A percentile compares a stretch with the other conserved stretches of the same genome.
Evolutionary conservation across 1,139 yeast species (phyloP).

Genomic region (Lodderomyces parapsilosis): DNA sequence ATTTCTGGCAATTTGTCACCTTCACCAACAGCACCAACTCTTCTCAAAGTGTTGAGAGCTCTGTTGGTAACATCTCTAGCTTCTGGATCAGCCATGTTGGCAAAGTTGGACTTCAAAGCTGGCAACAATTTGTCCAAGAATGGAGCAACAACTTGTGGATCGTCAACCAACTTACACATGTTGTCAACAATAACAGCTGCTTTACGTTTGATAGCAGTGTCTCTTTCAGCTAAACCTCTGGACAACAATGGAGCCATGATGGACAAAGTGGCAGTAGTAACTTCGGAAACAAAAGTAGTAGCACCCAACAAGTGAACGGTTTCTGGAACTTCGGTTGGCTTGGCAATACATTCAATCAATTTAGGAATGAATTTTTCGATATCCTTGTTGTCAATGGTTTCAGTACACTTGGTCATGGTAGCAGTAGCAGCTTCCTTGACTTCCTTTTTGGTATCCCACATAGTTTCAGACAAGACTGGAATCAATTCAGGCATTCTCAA

Average conservation of each 20-base stretch:
- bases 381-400: conserved; percentile 99
- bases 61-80: conserved; percentile 98
- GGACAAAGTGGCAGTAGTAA: conserved; percentile 98
- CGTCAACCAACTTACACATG: conserved; percentile 99
- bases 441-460: conserved; percentile 99
- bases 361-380: conserved; percentile 98
- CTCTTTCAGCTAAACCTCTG: conserved; percentile 99
- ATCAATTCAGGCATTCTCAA: conserved; percentile 99
- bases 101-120: conserved; percentile 88
- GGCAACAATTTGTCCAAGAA: conserved; percentile 95
- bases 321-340: conserved; percentile 97
- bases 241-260: conserved; percentile 98
- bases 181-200: conserved; percentile 98
- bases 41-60: conserved; percentile 95
- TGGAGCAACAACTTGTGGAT: conserved; percentile 99
- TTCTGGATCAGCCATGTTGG: conserved; percentile 99
- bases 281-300: conserved; percentile 98
- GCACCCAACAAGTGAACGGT: conserved; percentile 99
- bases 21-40: conserved; percentile 96
- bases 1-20: conserved; percentile 92
- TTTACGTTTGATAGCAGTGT: conserved; percentile 98
- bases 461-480: conserved; percentile 96
- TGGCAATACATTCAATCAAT: conserved; percentile 93
- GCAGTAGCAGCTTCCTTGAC: conserved; percentile 96
- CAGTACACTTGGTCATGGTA: conserved; percentile 94